Base-by-base conservation (phyloP, 805 yeast genomes). In the Ogataea kodamae region DNA sequence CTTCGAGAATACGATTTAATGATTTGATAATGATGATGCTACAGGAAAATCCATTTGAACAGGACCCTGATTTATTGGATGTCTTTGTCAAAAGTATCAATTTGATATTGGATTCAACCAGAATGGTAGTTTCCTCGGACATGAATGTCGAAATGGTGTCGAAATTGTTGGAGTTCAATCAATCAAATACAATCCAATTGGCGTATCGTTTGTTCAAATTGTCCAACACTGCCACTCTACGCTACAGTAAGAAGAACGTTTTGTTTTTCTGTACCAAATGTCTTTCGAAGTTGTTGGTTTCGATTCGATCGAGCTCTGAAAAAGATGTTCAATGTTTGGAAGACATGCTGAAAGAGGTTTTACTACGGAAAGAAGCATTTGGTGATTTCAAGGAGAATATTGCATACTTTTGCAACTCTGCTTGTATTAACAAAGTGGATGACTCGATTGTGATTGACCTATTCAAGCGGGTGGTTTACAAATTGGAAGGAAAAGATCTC, bases 1-100 rank as follows among this genome's bases (percentile, higher is more conserved):
- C 74, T 38, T 66, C 68, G 31, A 64, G 61, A 25, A 50, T 70
- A 22, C 70, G 62, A 37, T 54, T 67, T 32, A 60, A 65, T 7
- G 74, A 70, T 6, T 46, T 63, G 1, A 33, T 65, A 1, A 26
- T 46, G 2, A 40, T 44, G 14, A 45, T 64, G 0, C 31, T 66
- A 14, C 28, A 34, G 4, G 48, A 34, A 1, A 29, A 52, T 32
- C 39, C 42, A 13, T 26, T 46, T 32, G 25, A 35, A 28, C n/a
- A 31, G 16, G 9, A 63, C 32, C 28, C 46, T 3, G 33, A 38
- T 3, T 35, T 53, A 10, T 39, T 67, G 4, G 35, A 46, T 12
- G 28, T 41, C 3, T 30, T 55, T 12, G 19, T 44, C 8, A 28
- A 32, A 1, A 39, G 46, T 15, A 20, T 53, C 3, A 37, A 42